phyloP scores from a whole-genome alignment of 768 basidiomycete genomes.

The Tylopilus sp. region DNA sequence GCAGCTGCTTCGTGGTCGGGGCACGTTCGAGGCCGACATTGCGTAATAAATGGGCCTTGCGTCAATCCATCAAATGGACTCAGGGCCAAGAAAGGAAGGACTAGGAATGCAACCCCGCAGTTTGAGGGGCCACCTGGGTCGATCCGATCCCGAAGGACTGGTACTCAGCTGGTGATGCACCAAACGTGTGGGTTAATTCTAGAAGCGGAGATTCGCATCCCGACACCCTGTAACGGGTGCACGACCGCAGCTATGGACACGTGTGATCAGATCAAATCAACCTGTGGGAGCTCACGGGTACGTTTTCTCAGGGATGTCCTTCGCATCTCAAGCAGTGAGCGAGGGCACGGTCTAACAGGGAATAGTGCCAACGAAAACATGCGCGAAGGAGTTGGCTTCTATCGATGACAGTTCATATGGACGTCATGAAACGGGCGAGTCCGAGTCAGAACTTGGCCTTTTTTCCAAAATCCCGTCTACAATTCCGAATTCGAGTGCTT shows the following conservation, averaged over 20 bases:
- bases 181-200: slow-evolving; percentile 19
- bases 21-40: slow-evolving; percentile 13
- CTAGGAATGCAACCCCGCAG: slow-evolving; percentile 26
- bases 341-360: not conserved
- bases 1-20: slow-evolving; percentile 1
- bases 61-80: slow-evolving; percentile 18
- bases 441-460: slow-evolving; percentile 53
- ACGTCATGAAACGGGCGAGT: slow-evolving; percentile 19
- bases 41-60: slow-evolving; percentile 20
- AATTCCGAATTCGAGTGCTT: slow-evolving; percentile 88
- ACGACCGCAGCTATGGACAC: slow-evolving; percentile 19
- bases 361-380: slow-evolving; percentile 5
- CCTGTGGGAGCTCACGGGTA: slow-evolving; percentile 16
- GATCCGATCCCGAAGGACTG: slow-evolving; percentile 24
- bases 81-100: slow-evolving; percentile 8
- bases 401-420: slow-evolving; percentile 1
- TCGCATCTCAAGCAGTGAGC: slow-evolving; percentile 10
- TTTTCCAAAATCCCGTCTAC: slow-evolving; percentile 89
- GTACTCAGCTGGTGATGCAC: slow-evolving; percentile 4
- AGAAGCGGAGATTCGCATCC: slow-evolving; percentile 24
- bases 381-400: slow-evolving; percentile 8
- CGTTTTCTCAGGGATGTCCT: slow-evolving; percentile 12
- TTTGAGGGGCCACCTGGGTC: slow-evolving; percentile 27
- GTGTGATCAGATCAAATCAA: slow-evolving; percentile 19
- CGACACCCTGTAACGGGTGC: slow-evolving; percentile 12